Evolutionary conservation across 768 basidiomycete genomes (phyloP).

Genomic region (Lactifluus volemus): DNA sequence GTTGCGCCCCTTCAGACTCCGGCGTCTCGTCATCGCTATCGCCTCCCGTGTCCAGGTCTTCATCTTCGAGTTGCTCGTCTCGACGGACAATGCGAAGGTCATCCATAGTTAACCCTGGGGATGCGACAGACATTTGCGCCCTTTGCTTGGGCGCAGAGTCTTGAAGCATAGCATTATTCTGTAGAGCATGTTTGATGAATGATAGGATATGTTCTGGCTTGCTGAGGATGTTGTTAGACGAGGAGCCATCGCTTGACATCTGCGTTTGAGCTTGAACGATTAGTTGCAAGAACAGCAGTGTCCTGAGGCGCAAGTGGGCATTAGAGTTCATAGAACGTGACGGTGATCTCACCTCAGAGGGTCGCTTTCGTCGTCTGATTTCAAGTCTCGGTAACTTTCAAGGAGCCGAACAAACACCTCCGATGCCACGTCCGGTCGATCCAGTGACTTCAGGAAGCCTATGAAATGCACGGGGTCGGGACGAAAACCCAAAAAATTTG

Average conservation of each 20-base stretch:
- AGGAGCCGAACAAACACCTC: slow-evolving; percentile 67
- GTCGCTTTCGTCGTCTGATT: slow-evolving; percentile 32
- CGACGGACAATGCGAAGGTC: slow-evolving; percentile 32
- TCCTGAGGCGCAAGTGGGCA: slow-evolving; percentile 31
- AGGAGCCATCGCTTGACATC: slow-evolving; percentile 41
- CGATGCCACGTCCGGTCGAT: slow-evolving; percentile 61
- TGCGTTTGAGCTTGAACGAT: slow-evolving; percentile 74
- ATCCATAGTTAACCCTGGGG: slow-evolving; percentile 25
- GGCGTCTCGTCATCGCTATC: slow-evolving; percentile 47
- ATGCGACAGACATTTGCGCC: background rate
- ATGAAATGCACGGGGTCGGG: slow-evolving; percentile 72
- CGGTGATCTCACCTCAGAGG: slow-evolving; percentile 39
- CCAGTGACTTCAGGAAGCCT: slow-evolving; percentile 51
- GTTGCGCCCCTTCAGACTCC: slow-evolving; percentile 30
- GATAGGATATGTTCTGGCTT: slow-evolving; percentile 69
- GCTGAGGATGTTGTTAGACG: slow-evolving; percentile 47
- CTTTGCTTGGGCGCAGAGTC: slow-evolving; percentile 3
- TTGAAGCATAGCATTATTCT: slow-evolving; percentile 23
- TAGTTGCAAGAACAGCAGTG: slow-evolving; percentile 68
- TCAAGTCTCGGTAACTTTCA: slow-evolving; percentile 51
- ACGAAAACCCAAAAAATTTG: slow-evolving; percentile 55
- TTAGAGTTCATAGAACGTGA: background rate
- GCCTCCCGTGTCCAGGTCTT: slow-evolving; percentile 26
- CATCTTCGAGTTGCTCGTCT: slow-evolving; percentile 24
- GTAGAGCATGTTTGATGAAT: slow-evolving; percentile 75